These are phyloP conservation scores for Coemansia sp. DNA, from an alignment of 192 early-diverging fungal genomes.

Conservation along the genomic window DNA sequence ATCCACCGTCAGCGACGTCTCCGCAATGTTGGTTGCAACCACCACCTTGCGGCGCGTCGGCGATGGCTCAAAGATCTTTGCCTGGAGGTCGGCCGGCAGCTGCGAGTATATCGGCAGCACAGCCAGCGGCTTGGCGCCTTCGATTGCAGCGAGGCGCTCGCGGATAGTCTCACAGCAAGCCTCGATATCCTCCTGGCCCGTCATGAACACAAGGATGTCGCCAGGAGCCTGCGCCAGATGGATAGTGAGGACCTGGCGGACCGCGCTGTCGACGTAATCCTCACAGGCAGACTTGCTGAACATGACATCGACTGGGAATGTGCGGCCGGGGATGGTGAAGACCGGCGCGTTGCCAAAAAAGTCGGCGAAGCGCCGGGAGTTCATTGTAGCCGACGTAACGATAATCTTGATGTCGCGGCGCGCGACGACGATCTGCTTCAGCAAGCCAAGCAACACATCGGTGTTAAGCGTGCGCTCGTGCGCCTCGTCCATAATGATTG, in stretches of 20 bases:
- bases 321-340: conserved; percentile 94
- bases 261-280: conserved; percentile 93
- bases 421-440: conserved; percentile 78
- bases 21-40: conserved; percentile 98
- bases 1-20: conserved; percentile 98
- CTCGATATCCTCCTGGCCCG: conserved; percentile 99
- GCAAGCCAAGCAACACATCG: conserved; percentile 92
- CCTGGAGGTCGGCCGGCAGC: conserved; percentile 93
- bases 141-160: conserved; percentile 69
- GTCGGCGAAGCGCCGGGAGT: conserved; percentile 89
- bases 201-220: conserved; percentile 94
- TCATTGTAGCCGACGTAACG: conserved; percentile 94
- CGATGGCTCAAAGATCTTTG: conserved; percentile 93
- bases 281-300: conserved; percentile 93
- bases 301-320: conserved; percentile 92
- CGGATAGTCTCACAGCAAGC: conserved; percentile 71
- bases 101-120: conserved; percentile 95
- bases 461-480: conserved; percentile 97
- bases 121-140: conserved; percentile 68
- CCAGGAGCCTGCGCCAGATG: conserved; percentile 92
- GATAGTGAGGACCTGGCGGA: conserved; percentile 94
- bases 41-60: conserved; percentile 86
- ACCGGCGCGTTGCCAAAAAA: conserved; percentile 93
- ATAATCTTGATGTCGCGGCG: conserved; percentile 94
- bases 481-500: conserved; percentile 96